Conservation (phyloP, 2,329 filamentous ascomycete species). For the Elsinoe ampelina region DNA sequence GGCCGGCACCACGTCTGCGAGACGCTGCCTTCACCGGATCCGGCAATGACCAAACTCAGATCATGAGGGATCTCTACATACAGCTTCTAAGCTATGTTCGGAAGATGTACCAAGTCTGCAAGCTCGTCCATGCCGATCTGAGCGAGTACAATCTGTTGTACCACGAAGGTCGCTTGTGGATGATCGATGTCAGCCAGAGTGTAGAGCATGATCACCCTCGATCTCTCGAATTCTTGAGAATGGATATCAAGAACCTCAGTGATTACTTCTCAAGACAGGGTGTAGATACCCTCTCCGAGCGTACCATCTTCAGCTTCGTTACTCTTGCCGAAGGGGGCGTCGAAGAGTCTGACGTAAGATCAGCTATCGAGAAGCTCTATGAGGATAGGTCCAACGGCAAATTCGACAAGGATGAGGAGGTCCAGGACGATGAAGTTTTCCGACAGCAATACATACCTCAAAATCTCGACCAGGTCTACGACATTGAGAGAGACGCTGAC, state of each 20-base stretch:
- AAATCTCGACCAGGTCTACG: constrained; percentile 90
- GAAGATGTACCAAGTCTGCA: constrained; percentile 83
- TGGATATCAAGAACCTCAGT: constrained; percentile 96
- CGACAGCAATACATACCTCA: constrained; percentile 94
- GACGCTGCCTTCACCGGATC: constrained; percentile 64
- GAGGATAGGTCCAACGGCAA: constrained; percentile 43
- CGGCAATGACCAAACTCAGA: constrained; percentile 47
- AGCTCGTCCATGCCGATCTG: constrained; percentile 87
- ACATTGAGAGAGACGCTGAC: constrained; percentile 83
- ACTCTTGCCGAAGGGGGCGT: constrained; percentile 51
- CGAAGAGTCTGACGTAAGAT: constrained; percentile 52
- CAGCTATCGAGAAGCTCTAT: constrained; percentile 59
- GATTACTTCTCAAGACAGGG: constrained; percentile 86
- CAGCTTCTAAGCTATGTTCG: constrained; percentile 85
- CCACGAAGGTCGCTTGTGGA: constrained; percentile 69
- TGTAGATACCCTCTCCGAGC: constrained; percentile 71
- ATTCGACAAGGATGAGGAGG: constrained; percentile 48
- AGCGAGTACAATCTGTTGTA: constrained; percentile 98
- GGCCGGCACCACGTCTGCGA: constrained; percentile 77
- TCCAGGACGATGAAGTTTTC: constrained; percentile 86
- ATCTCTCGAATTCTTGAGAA: constrained; percentile 84
- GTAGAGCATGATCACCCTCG: constrained; percentile 95
- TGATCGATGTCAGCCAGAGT: constrained; percentile 96
- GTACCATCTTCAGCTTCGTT: constrained; percentile 76
- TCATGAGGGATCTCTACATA: constrained; percentile 71